Base-by-base conservation (phyloP, 2,329 filamentous ascomycete genomes). In the Phialemonium atrogriseum region DNA sequence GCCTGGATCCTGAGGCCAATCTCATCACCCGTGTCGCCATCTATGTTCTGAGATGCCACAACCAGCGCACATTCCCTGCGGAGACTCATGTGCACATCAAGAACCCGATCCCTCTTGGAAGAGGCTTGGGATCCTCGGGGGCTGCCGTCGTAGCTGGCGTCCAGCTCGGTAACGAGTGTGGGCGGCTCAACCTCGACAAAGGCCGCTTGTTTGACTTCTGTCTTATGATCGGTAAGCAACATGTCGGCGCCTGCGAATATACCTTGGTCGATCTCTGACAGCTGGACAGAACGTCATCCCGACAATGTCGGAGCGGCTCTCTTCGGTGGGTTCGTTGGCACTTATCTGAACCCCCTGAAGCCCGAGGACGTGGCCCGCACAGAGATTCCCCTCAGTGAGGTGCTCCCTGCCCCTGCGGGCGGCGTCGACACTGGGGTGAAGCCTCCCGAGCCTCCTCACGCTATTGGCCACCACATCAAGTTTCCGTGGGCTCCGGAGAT, bases 121-220 rank as follows among this genome's bases (percentile, higher is more conserved):
- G 91, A 36, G 91, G 91, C 8, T 66, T 98, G 44, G 91, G 91
- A n/a, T 94, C 87, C 24, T 95, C 88, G 1, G 91, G 89, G 18
- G 88, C 91, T 5, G 91, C 91, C 7, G 89, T 96, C 12, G 91
- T 96, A 6, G 91, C 87, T 1, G 91, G 91, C 43, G 89, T 95
- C n/a, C 76, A 87, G 57, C 69, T 98, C 27, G 91, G 81, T 24
- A 94, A 91, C 62, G 81, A 93, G 55, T 83, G 91, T 27, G 89
- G 88, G 22, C 72, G 80, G 19, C 69, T 98, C 39, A 68, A 80
- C 26, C 64, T 98, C 41, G 77, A 75, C 36, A 80, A 84, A 49
- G 82, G 85, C 42, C 73, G 91, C 23, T 73, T 98, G 54, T 80
- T 98, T 48, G 91, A 98, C 60, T 98, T 87, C 57, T 94, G 86